phyloP scores from a whole-genome alignment of 352 stramenopile genomes.

The Thalassiosira livingstoniorum region DNA sequence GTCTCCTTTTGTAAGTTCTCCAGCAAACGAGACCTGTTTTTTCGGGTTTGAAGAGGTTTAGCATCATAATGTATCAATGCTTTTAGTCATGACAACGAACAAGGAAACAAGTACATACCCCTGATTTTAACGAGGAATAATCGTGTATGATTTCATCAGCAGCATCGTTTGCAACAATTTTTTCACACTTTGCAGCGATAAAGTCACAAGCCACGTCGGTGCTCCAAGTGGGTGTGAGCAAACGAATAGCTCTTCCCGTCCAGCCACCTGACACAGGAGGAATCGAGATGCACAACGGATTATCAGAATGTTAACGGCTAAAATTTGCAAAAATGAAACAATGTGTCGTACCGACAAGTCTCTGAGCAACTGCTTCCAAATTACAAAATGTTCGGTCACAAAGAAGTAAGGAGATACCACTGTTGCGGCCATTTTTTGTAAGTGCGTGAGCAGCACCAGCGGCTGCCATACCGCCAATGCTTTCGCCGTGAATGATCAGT shows the following conservation, averaged over 20 bases:
- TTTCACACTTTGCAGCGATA: constrained; percentile 71
- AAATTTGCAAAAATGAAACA: too few relatives aligned
- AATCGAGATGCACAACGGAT: not conserved
- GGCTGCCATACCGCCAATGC: constrained; percentile 83
- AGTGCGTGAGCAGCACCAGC: constrained; percentile 65
- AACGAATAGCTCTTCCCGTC: constrained; percentile 78
- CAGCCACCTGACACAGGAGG: constrained; percentile 51
- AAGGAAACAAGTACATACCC: constrained; percentile 40
- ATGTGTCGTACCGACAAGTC: constrained; percentile 58
- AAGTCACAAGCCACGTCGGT: constrained; percentile 83
- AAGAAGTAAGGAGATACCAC: constrained; percentile 72
- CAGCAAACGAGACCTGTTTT: constrained; percentile 56
- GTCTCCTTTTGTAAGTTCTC: constrained; percentile 71
- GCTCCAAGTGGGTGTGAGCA: constrained; percentile 78
- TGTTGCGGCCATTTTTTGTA: constrained; percentile 8
- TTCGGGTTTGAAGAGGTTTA: not conserved
- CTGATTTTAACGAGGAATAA: constrained; percentile 79
- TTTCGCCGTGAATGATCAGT: constrained; percentile 84
- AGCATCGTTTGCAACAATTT: constrained; percentile 82
- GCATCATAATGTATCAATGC: not conserved
- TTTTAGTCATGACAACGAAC: not conserved
- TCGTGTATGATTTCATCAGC: constrained; percentile 84
- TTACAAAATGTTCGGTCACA: constrained; percentile 86
- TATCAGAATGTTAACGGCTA: too few relatives aligned
- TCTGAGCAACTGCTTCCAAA: constrained; percentile 80